phyloP scores from a whole-genome alignment of 495 filamentous ascomycete genomes.

The Rostrohypoxylon terebratum region DNA sequence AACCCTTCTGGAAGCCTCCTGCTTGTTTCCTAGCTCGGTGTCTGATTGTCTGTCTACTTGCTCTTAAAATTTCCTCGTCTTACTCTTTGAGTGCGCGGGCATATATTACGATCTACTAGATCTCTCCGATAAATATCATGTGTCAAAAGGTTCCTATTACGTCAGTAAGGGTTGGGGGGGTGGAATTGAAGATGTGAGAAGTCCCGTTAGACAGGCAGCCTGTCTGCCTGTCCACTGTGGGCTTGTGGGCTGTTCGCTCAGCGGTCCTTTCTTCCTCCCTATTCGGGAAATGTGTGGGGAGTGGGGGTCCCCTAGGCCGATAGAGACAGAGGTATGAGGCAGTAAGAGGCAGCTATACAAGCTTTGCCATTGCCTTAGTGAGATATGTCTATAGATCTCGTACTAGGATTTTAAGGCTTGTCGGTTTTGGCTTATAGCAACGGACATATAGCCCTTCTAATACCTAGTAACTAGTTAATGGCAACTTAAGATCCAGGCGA shows the following conservation, averaged over 20 bases:
- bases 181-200: background rate
- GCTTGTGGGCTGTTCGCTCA: background rate
- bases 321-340: background rate
- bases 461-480: too few relatives aligned
- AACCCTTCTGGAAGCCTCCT: slow-evolving; percentile 4
- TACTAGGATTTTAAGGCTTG: background rate
- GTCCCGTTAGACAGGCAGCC: slow-evolving; percentile 3
- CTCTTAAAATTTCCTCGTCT: background rate
- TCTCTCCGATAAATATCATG: slow-evolving; percentile 2
- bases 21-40: slow-evolving; percentile 2
- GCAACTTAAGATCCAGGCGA: background rate
- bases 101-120: slow-evolving; percentile 7
- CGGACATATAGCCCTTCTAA: background rate
- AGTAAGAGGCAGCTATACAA: slow-evolving; percentile 12
- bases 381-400: slow-evolving; percentile 8
- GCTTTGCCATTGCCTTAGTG: slow-evolving; percentile 2
- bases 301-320: slow-evolving; percentile 28
- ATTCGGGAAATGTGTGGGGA: slow-evolving; percentile 42
- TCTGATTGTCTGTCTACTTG: slow-evolving; percentile 1
- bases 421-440: background rate
- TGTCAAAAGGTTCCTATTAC: slow-evolving; percentile 16
- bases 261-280: slow-evolving; percentile 38
- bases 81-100: background rate
- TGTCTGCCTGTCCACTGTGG: too few relatives aligned
- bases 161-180: background rate